A percentile compares a stretch with the other conserved stretches of the same genome.
These are phyloP conservation scores for Nicotiana undulata DNA, from an alignment of 257 asterid genomes.

Conservation along the genomic window DNA sequence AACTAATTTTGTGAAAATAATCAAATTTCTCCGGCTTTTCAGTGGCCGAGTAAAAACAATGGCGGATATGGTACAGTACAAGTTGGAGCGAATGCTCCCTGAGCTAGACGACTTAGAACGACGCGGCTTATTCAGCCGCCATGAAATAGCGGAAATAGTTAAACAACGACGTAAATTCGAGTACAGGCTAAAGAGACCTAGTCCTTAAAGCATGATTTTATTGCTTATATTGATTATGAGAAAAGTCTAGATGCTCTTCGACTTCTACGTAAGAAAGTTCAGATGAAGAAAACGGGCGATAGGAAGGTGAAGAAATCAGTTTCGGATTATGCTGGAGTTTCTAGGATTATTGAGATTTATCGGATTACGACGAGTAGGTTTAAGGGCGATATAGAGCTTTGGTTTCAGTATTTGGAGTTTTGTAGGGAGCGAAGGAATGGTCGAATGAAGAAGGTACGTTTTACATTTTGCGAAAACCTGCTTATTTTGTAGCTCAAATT, in stretches of 20 bases:
- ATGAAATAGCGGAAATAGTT: conserved; percentile 76
- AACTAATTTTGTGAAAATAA: no score
- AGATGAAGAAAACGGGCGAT: conserved; percentile 23
- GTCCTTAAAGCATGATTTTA: conserved; percentile 74
- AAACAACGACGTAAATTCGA: conserved; percentile 89
- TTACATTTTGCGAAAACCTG: neutral
- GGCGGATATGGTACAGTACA: conserved; percentile 91
- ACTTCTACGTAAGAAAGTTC: conserved; percentile 52
- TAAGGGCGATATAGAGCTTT: no score
- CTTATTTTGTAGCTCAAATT: neutral
- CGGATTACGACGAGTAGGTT: no score
- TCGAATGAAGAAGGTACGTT: conserved; percentile 71
- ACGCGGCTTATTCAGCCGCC: conserved; percentile 66
- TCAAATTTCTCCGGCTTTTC: neutral
- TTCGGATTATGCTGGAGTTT: conserved; percentile 63
- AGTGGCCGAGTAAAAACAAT: conserved; percentile 16
- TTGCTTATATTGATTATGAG: conserved; percentile 69
- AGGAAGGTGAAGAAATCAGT: conserved; percentile 51
- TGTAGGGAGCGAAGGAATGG: conserved; percentile 72
- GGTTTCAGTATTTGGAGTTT: no score
- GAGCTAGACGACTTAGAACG: conserved; percentile 82
- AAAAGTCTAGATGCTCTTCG: conserved; percentile 72
- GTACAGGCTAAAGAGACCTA: conserved; percentile 84
- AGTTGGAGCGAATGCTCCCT: conserved; percentile 81
- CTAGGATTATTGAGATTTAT: conserved; percentile 67